A percentile compares a stretch with the other conserved stretches of the same genome.
phyloP scores from a whole-genome alignment of 768 basidiomycete species.

The Galerina marginata region DNA sequence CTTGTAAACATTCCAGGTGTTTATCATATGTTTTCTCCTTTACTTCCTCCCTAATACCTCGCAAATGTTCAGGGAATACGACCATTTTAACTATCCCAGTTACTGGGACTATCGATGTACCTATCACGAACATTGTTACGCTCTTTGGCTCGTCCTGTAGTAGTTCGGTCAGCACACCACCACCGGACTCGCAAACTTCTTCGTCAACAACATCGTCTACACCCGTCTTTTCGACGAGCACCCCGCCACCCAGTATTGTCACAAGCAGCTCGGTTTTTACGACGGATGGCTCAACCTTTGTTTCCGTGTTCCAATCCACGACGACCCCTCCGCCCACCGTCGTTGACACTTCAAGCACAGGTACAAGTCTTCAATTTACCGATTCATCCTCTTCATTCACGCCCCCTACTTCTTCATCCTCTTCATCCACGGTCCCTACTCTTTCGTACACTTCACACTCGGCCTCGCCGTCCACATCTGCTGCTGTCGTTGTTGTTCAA shows the following conservation, averaged over 20 bases:
- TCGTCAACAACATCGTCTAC: constrained; percentile 8
- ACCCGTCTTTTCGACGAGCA: not conserved
- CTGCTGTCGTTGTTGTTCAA: not conserved
- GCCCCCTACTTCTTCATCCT: not conserved
- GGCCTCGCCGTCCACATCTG: not conserved
- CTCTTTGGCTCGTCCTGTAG: constrained; percentile 32
- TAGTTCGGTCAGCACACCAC: constrained; percentile 4
- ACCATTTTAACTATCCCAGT: constrained; percentile 22
- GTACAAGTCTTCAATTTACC: constrained; percentile 1
- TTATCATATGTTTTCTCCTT: not conserved
- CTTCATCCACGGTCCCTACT: not conserved
- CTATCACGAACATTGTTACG: constrained; percentile 26
- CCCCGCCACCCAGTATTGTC: constrained; percentile 15
- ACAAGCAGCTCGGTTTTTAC: constrained; percentile 11
- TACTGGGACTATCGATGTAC: constrained; percentile 24
- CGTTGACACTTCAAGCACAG: not conserved
- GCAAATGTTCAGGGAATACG: constrained; percentile 18
- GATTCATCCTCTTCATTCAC: not conserved
- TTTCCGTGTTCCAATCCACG: constrained; percentile 8
- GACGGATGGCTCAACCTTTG: constrained; percentile 16
- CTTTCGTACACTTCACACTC: not conserved
- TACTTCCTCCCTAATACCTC: not conserved
- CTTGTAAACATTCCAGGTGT: constrained; percentile 25
- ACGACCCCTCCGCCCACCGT: constrained; percentile 6
- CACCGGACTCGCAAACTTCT: constrained; percentile 1